A percentile compares a stretch with the other conserved stretches of the same genome.
Evolutionary conservation across 805 yeast species (phyloP).

Genomic region (Saturnispora quitensis): DNA sequence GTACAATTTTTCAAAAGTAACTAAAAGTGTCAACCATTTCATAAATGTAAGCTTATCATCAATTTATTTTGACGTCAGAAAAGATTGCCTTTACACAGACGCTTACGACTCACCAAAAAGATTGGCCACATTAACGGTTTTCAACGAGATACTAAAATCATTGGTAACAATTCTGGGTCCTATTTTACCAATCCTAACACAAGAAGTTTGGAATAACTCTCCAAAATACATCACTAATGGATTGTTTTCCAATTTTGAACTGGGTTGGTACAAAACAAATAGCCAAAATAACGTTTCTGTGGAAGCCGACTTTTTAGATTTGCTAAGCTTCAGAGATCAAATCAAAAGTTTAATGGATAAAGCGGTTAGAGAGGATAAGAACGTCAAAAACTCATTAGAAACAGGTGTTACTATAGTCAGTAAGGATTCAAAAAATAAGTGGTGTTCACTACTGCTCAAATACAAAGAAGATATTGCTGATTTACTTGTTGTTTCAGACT

Average conservation of each 20-base stretch:
- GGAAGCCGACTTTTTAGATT: conserved; percentile 34
- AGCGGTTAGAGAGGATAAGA: conserved; percentile 43
- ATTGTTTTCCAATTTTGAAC: conserved; percentile 37
- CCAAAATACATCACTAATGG: conserved; percentile 27
- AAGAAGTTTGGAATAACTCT: conserved; percentile 73
- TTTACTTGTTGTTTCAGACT: conserved; percentile 56
- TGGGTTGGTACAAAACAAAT: conserved; percentile 31
- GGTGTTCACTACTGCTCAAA: conserved; percentile 13
- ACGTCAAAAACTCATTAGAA: conserved; percentile 53
- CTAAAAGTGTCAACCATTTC: conserved; percentile 60
- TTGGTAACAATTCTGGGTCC: conserved; percentile 71
- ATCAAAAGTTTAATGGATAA: conserved; percentile 45
- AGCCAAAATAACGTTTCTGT: conserved; percentile 23
- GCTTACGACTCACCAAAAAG: conserved; percentile 37
- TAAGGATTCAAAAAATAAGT: conserved; percentile 10
- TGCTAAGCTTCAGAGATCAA: conserved; percentile 41
- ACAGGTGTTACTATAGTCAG: conserved; percentile 34
- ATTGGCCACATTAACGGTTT: conserved; percentile 54
- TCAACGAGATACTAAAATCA: conserved; percentile 47
- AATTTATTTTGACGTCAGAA: conserved; percentile 74
- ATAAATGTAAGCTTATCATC: conserved; percentile 73
- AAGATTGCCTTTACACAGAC: conserved; percentile 80
- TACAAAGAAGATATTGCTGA: conserved; percentile 42
- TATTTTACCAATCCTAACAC: conserved; percentile 72
- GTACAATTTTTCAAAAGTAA: conserved; percentile 61